phyloP scores from a whole-genome alignment of 192 early-diverging fungal genomes.

The Backusella mclennaniae region DNA sequence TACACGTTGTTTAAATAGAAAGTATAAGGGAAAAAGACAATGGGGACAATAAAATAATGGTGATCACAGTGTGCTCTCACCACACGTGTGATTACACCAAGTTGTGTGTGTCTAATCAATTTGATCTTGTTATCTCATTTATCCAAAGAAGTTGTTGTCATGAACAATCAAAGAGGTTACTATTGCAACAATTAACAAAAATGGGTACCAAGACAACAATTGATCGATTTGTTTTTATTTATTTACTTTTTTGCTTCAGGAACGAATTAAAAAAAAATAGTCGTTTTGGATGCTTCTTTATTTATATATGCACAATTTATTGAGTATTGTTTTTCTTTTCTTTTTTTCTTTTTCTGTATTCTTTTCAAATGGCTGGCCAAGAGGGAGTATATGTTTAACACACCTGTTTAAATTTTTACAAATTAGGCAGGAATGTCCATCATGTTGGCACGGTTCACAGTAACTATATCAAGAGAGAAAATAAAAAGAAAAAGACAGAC shows the following conservation, averaged over 20 bases:
- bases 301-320: neutral
- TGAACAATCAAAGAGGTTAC: neutral
- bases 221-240: neutral
- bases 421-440: slow-evolving; percentile 57
- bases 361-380: slow-evolving; percentile 35
- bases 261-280: neutral
- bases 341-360: neutral
- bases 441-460: slow-evolving; percentile 46
- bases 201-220: neutral
- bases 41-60: neutral
- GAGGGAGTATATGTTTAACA: slow-evolving; percentile 44
- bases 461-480: slow-evolving; percentile 9
- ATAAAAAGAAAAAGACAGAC: neutral
- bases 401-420: slow-evolving; percentile 61
- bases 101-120: neutral
- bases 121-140: neutral
- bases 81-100: neutral
- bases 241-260: neutral
- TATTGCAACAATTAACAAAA: neutral
- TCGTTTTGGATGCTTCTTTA: neutral
- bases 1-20: neutral
- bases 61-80: neutral
- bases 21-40: neutral
- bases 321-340: neutral
- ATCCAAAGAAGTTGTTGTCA: neutral